Evolutionary conservation across 139 green algal genomes (phyloP).

Genomic region (Tetradesmus obliquus): DNA sequence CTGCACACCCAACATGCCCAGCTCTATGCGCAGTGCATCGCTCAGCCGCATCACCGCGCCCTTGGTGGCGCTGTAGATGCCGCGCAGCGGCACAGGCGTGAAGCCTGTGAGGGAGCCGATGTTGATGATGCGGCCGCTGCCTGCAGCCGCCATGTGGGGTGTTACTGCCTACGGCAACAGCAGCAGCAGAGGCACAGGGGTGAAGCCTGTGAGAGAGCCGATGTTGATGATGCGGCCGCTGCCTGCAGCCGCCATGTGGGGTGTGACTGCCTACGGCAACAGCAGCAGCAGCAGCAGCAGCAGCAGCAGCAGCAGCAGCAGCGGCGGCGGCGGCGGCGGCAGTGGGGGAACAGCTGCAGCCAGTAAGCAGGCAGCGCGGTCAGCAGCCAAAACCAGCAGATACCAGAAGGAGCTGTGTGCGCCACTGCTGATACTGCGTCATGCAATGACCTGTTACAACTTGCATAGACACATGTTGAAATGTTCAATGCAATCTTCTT

Average conservation of each 20-base stretch:
- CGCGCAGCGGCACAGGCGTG: slow-evolving; percentile 6
- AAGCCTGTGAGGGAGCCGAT: slow-evolving; percentile 37
- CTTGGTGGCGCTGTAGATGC: slow-evolving; percentile 46
- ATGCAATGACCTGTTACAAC: too few species aligned
- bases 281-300: not conserved
- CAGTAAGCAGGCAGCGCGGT: too few species aligned
- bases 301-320: too few species aligned
- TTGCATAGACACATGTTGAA: too few species aligned
- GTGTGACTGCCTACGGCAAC: not conserved
- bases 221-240: slow-evolving; percentile 43
- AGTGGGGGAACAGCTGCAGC: too few species aligned
- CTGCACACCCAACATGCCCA: slow-evolving; percentile 21
- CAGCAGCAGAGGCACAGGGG: not conserved
- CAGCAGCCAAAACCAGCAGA: too few species aligned
- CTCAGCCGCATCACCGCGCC: slow-evolving; percentile 37
- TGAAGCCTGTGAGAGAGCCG: not conserved
- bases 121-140: slow-evolving; percentile 40
- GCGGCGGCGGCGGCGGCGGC: too few species aligned
- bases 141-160: slow-evolving; percentile 21
- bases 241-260: slow-evolving; percentile 22
- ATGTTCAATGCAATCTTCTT: not conserved
- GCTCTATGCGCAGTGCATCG: slow-evolving; percentile 37
- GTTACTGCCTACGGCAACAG: slow-evolving; percentile 12
- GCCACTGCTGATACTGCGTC: too few species aligned
- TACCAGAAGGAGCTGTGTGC: too few species aligned